A percentile compares a stretch with the other conserved stretches of the same genome.
Evolutionary conservation across 805 yeast species (phyloP).

Genomic region (Metschnikowia orientalis): DNA sequence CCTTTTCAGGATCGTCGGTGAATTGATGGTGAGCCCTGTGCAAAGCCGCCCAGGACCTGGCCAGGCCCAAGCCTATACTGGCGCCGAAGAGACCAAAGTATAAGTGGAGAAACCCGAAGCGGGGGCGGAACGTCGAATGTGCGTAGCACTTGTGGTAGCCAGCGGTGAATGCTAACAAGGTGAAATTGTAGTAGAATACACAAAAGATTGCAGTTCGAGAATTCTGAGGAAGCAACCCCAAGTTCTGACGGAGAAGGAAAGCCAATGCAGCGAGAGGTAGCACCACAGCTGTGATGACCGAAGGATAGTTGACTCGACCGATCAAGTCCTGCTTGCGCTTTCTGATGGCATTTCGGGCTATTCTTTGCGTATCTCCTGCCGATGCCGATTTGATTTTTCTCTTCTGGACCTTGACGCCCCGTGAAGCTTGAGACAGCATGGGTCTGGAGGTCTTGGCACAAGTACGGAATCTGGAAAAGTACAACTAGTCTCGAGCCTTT

Average conservation of each 20-base stretch:
- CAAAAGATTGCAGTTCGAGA: slow-evolving; percentile 29
- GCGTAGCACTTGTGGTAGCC: slow-evolving; percentile 43
- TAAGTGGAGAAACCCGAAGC: slow-evolving; percentile 35
- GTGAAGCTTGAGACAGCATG: slow-evolving; percentile 7
- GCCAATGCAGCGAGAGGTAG: slow-evolving; percentile 29
- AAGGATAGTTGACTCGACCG: slow-evolving; percentile 33
- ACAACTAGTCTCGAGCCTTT: no score
- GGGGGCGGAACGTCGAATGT: slow-evolving; percentile 35
- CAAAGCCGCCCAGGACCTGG: slow-evolving; percentile 73
- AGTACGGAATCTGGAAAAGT: no score
- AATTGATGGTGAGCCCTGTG: slow-evolving; percentile 90
- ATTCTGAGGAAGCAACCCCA: slow-evolving; percentile 26
- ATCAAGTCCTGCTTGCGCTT: slow-evolving; percentile 34
- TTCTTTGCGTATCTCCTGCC: slow-evolving; percentile 16
- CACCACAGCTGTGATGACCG: slow-evolving; percentile 30
- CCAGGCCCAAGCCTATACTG: slow-evolving; percentile 72
- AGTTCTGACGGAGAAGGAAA: slow-evolving; percentile 21
- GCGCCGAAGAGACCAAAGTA: slow-evolving; percentile 59
- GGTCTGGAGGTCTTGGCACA: no score
- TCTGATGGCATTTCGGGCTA: slow-evolving; percentile 30
- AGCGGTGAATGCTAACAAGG: slow-evolving; percentile 37
- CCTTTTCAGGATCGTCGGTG: slow-evolving; percentile 78
- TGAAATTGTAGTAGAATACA: slow-evolving; percentile 30
- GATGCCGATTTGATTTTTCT: slow-evolving; percentile 19
- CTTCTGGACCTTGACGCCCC: slow-evolving; percentile 22